Evolutionary conservation across 768 basidiomycete genomes (phyloP), one percentile per base, ranked within the genome.

Genomic region (Albatrellus ellisii): DNA sequence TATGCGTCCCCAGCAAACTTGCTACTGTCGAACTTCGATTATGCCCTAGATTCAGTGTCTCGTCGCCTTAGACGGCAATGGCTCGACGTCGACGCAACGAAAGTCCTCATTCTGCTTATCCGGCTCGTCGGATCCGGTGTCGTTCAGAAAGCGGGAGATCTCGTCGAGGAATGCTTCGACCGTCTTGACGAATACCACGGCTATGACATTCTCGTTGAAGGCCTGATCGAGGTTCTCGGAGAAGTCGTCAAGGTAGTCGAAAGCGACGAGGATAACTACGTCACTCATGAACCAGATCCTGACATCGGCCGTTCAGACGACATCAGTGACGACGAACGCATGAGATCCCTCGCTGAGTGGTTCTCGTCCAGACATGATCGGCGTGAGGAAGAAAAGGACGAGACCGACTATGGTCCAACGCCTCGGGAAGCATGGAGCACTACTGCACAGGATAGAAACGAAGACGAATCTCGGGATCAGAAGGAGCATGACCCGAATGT

Each of bases 91-190:
- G 78, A 85, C 26, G 94, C 94, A 0, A 85, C 92, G 7, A 81
- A 86, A 47, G 91, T 98, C 5, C 67, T 99, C 17, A 73, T 77
- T 11, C 63, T 91, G 21, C 77, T 97, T 56, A 73, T 98, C 43
- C 78, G 83, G 7, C 68, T 98, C 10, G 86, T 94, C 6, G 94
- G 95, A 0, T 68, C 68, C 22, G 82, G 85, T 42, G 77, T 98
- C 25, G 87, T 98, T 0, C 78, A 85, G 35, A 78, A 79, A 51
- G 91, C 95, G 6, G 79, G 82, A 11, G 95, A 97, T 57, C 79
- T 98, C 8, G 90, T 98, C 8, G 94, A 95, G 59, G 92, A 95
- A 58, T 92, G 94, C 46, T 98, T 98, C 52, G 94, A 97, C 59
- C 77, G 91, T 22, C 66, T 98, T 15, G 95, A 98, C 53, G 90